Conservation (phyloP, 805 yeast genomes). For the Candida koratica region DNA sequence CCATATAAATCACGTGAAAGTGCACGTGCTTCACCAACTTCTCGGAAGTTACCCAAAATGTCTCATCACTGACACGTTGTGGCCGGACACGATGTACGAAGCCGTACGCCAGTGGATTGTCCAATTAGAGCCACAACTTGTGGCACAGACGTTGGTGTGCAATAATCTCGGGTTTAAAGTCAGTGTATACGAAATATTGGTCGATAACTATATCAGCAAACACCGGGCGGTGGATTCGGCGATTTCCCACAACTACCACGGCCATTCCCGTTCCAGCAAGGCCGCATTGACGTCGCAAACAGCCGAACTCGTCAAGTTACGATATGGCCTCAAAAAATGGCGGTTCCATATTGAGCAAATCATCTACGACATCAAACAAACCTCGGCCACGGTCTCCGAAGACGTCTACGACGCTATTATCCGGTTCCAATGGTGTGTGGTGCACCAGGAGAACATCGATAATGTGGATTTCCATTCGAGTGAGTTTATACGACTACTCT, state of each 20-base stretch:
- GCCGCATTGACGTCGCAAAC: conserved; percentile 30
- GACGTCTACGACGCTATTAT: conserved; percentile 4
- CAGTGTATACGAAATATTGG: conserved; percentile 44
- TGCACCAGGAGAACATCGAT: conserved; percentile 24
- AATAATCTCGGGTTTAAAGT: conserved; percentile 23
- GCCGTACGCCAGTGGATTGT: conserved; percentile 34
- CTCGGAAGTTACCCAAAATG: conserved; percentile 23
- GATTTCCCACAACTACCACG: conserved; percentile 17
- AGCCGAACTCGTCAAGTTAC: conserved; percentile 35
- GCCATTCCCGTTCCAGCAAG: conserved; percentile 22
- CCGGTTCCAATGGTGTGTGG: conserved; percentile 33
- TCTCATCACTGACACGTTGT: conserved; percentile 32
- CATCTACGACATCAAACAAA: background rate
- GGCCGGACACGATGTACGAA: conserved; percentile 36
- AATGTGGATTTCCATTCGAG: conserved; percentile 30
- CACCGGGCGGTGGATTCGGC: conserved; percentile 24
- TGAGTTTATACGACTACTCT: conserved; percentile 21
- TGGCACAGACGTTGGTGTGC: background rate
- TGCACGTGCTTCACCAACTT: conserved; percentile 22
- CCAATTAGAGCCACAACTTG: conserved; percentile 25
- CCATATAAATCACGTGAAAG: conserved; percentile 20
- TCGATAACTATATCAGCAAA: conserved; percentile 37
- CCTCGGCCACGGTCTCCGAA: background rate
- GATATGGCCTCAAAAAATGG: conserved; percentile 51
- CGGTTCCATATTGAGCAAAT: conserved; percentile 12